Percentiles rank a stretch among this genome's conserved stretches.
These are phyloP conservation scores for Saccharomyces cerevisiae DNA, from an alignment of 805 yeast genomes.

Conservation along the genomic window DNA sequence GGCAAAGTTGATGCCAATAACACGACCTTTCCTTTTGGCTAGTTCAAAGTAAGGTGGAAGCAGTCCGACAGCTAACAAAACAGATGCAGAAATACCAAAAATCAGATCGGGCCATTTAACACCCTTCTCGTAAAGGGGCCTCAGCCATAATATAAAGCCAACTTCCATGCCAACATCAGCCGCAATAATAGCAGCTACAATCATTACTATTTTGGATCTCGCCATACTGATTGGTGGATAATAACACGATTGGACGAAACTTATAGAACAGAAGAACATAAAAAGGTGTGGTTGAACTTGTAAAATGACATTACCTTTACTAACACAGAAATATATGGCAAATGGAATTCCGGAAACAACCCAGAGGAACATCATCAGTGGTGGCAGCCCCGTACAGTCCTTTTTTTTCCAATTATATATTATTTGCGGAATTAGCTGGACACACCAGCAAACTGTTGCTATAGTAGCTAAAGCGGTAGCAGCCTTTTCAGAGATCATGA, in stretches of 20 bases:
- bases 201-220: constrained; percentile 30
- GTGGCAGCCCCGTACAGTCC: constrained; percentile 81
- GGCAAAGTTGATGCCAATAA: constrained; percentile 80
- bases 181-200: constrained; percentile 34
- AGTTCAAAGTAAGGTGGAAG: constrained; percentile 86
- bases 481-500: constrained; percentile 34
- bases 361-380: constrained; percentile 84
- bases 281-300: constrained; percentile 85
- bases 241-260: constrained; percentile 60
- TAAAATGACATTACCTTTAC: constrained; percentile 64
- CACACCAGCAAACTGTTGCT: constrained; percentile 89
- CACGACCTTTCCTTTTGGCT: constrained; percentile 70
- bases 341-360: constrained; percentile 73
- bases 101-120: constrained; percentile 68
- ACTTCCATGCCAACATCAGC: constrained; percentile 53
- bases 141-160: constrained; percentile 65
- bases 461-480: constrained; percentile 75
- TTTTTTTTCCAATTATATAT: constrained; percentile 63
- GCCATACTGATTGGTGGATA: constrained; percentile 59
- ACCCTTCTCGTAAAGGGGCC: constrained; percentile 45
- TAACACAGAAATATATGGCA: constrained; percentile 70
- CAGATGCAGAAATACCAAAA: constrained; percentile 73
- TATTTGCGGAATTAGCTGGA: constrained; percentile 83
- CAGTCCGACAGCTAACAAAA: constrained; percentile 67
- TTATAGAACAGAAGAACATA: constrained; percentile 54